A percentile compares a stretch with the other conserved stretches of the same genome.
Evolutionary conservation across 2,329 filamentous ascomycete species (phyloP).

Genomic region (Alternaria viburni): DNA sequence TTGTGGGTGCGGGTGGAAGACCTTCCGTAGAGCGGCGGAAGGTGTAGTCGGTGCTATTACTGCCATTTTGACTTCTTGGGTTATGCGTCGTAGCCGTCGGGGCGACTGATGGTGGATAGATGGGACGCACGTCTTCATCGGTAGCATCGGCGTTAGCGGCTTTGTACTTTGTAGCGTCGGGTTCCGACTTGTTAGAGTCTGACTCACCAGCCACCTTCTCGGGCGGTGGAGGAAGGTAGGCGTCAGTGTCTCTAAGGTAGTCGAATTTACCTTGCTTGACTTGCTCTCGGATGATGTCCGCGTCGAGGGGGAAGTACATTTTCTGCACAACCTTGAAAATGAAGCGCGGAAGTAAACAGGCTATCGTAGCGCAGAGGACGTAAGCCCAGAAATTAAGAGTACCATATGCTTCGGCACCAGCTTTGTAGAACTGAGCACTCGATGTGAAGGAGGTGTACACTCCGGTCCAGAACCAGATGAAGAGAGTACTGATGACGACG

Average conservation of each 20-base stretch:
- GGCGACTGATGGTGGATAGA: conserved; percentile 90
- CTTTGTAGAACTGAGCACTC: conserved; percentile 73
- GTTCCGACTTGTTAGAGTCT: conserved; percentile 66
- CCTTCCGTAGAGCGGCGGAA: conserved; percentile 49
- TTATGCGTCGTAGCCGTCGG: conserved; percentile 73
- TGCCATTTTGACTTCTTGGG: conserved; percentile 84
- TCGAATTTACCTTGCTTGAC: conserved; percentile 82
- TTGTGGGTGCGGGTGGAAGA: conserved; percentile 33
- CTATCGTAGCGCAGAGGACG: conserved; percentile 76
- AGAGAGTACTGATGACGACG: conserved; percentile 78
- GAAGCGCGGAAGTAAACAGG: conserved; percentile 88
- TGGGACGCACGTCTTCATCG: conserved; percentile 87
- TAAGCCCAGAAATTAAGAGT: conserved; percentile 87
- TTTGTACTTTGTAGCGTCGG: conserved; percentile 50
- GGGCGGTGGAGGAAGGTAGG: conserved; percentile 54
- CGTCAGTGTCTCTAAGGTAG: conserved; percentile 66
- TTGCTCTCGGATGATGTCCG: conserved; percentile 96
- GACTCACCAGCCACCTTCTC: conserved; percentile 56
- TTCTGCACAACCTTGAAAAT: conserved; percentile 88
- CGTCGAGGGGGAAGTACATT: conserved; percentile 87
- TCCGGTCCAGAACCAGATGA: conserved; percentile 96
- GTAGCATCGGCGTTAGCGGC: conserved; percentile 57
- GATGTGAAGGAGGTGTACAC: conserved; percentile 72
- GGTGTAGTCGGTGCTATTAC: conserved; percentile 92
- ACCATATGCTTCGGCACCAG: conserved; percentile 79